These are phyloP conservation scores for Pestalotiopsis sp. DNA, from an alignment of 2,329 filamentous ascomycete species.

Conservation along the genomic window DNA sequence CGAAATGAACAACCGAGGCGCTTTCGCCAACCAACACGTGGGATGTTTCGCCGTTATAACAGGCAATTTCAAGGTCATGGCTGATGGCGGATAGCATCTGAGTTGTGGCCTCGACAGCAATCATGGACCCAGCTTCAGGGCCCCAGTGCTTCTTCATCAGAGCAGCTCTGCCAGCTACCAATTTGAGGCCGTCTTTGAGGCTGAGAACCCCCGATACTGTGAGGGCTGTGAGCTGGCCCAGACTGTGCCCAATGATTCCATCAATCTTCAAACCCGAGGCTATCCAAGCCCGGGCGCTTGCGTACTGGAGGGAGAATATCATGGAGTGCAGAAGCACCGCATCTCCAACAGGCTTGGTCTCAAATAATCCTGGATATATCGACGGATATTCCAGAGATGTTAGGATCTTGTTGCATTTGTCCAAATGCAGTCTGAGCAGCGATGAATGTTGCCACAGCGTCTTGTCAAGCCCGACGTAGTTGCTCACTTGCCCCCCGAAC, in stretches of 20 bases:
- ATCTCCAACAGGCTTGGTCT: conserved; percentile 18
- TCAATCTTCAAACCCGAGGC: conserved; percentile 50
- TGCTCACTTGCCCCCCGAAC: conserved; percentile 37
- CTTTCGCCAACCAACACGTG: conserved; percentile 32
- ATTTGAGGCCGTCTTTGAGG: conserved; percentile 62
- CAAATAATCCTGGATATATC: conserved; percentile 37
- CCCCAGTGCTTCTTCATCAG: conserved; percentile 50
- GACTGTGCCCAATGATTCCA: conserved; percentile 60
- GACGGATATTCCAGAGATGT: conserved; percentile 24
- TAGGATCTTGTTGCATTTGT: conserved; percentile 39
- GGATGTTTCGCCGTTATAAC: conserved; percentile 59
- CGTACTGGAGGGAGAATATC: conserved; percentile 44
- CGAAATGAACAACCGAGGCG: conserved; percentile 52
- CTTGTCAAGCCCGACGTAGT: conserved; percentile 31
- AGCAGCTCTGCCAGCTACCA: conserved; percentile 58
- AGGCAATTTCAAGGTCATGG: conserved; percentile 30
- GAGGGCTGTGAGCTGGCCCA: conserved; percentile 73
- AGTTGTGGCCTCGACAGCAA: conserved; percentile 42
- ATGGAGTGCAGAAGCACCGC: conserved; percentile 36
- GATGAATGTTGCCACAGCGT: conserved; percentile 29
- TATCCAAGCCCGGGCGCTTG: conserved; percentile 38
- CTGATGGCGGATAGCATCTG: conserved; percentile 30
- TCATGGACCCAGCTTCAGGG: conserved; percentile 42
- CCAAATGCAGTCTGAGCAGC: conserved; percentile 51
- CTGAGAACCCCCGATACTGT: conserved; percentile 66